Evolutionary conservation across 2,329 filamentous ascomycete genomes (phyloP).

Genomic region (Pseudogymnoascus sp.): DNA sequence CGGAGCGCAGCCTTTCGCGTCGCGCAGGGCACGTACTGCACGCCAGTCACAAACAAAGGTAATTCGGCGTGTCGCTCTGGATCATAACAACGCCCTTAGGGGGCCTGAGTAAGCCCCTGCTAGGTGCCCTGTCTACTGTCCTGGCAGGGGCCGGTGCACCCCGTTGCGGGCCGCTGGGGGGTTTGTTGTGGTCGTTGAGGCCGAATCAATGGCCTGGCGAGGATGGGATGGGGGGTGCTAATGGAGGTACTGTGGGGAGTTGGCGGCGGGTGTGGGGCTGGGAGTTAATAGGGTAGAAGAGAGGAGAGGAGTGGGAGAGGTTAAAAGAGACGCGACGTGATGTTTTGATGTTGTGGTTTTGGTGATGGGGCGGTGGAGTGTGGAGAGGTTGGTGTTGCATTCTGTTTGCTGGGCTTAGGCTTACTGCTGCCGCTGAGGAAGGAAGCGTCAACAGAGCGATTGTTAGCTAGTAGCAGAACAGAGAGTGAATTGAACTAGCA

Average conservation of each 20-base stretch:
- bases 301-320: background rate
- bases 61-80: background rate
- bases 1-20: constrained; percentile 8
- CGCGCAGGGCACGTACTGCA: background rate
- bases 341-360: constrained; percentile 10
- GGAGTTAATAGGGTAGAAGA: background rate
- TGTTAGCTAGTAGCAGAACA: constrained; percentile 3
- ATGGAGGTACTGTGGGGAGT: background rate
- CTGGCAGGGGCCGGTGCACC: background rate
- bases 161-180: constrained; percentile 3
- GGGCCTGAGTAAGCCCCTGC: background rate
- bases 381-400: constrained; percentile 7
- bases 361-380: constrained; percentile 2
- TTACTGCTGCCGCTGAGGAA: background rate
- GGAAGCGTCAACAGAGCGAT: constrained; percentile 4
- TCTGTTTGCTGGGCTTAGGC: constrained; percentile 8
- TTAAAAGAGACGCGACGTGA: constrained; percentile 6
- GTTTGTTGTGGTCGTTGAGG: constrained; percentile 6
- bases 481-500: background rate
- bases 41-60: constrained; percentile 6
- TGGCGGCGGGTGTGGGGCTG: background rate
- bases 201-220: background rate
- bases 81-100: constrained; percentile 6
- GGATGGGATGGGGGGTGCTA: background rate
- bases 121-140: background rate